Conservation (phyloP, 2,329 filamentous ascomycete genomes). For the Colletotrichum cordylinicola region DNA sequence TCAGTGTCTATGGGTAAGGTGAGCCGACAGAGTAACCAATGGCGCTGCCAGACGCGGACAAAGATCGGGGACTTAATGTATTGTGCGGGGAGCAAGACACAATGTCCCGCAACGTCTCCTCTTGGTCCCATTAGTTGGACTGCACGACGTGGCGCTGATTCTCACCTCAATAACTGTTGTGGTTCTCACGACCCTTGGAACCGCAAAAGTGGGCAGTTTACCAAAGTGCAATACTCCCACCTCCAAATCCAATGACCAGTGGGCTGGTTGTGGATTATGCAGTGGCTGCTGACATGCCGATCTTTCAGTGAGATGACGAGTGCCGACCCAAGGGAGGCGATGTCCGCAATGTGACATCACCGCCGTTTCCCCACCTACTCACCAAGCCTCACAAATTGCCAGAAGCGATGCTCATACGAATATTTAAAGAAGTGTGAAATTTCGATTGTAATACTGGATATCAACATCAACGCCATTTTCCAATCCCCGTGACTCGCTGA, state of each 20-base stretch:
- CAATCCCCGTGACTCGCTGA: not conserved
- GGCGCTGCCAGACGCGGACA: rapidly evolving
- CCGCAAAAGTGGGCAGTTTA: rapidly evolving
- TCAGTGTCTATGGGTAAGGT: not conserved
- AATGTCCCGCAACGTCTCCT: not conserved
- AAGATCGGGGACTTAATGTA: not conserved
- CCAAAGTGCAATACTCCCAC: not conserved
- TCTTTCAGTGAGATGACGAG: not conserved
- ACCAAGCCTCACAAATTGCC: too few species aligned
- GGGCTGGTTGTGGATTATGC: not conserved
- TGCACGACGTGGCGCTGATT: rapidly evolving
- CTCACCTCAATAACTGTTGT: rapidly evolving
- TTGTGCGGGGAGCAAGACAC: not conserved
- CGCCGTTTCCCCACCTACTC: not conserved
- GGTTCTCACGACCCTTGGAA: not conserved
- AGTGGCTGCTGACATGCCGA: not conserved
- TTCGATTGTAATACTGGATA: not conserved
- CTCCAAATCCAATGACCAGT: rapidly evolving
- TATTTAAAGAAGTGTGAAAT: not conserved
- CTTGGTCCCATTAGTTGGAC: rapidly evolving
- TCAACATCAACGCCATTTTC: not conserved
- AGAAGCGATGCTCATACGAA: not conserved
- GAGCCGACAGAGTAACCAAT: not conserved
- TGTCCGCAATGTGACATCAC: not conserved
- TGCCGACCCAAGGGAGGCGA: not conserved